Percentiles rank a stretch among this genome's conserved stretches.
phyloP scores from a whole-genome alignment of 768 basidiomycete species.

The Tricholoma furcatifolium region DNA sequence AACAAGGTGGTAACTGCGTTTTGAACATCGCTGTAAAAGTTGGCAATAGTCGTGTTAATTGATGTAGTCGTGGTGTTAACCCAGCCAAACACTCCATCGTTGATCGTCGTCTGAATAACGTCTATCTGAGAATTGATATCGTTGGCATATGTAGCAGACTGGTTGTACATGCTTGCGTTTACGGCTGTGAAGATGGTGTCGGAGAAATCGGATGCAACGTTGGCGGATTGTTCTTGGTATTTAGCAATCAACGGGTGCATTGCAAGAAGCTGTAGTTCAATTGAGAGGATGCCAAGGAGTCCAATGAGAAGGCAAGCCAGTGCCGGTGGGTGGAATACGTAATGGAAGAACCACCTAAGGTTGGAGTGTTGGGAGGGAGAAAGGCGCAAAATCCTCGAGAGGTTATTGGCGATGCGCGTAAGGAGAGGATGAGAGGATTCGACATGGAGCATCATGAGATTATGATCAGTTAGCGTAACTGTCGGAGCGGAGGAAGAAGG shows the following conservation, averaged over 20 bases:
- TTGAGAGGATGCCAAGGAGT: slow-evolving; percentile 82
- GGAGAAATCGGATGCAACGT: slow-evolving; percentile 65
- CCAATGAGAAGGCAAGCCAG: slow-evolving; percentile 91
- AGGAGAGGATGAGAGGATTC: slow-evolving; percentile 73
- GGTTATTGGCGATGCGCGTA: slow-evolving; percentile 56
- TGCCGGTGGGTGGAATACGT: slow-evolving; percentile 89
- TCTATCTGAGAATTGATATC: slow-evolving; percentile 73
- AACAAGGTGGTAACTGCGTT: slow-evolving; percentile 75
- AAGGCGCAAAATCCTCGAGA: slow-evolving; percentile 52
- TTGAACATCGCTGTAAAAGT: slow-evolving; percentile 87
- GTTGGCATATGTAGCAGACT: slow-evolving; percentile 76
- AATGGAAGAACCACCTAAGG: slow-evolving; percentile 86
- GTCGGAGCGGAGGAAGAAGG: slow-evolving; percentile 39
- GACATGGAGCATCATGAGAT: slow-evolving; percentile 72
- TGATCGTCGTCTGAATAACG: slow-evolving; percentile 70
- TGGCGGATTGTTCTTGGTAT: slow-evolving; percentile 61
- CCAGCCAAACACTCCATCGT: slow-evolving; percentile 92
- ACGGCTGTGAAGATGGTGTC: slow-evolving; percentile 71
- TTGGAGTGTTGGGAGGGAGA: slow-evolving; percentile 63
- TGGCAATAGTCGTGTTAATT: slow-evolving; percentile 82
- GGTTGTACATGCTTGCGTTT: slow-evolving; percentile 81
- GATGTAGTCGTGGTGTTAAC: slow-evolving; percentile 86
- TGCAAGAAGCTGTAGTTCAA: slow-evolving; percentile 84
- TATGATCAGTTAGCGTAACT: slow-evolving; percentile 68
- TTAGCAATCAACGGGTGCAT: slow-evolving; percentile 70